These are phyloP conservation scores for Fusarium brevicatenulatum DNA, from an alignment of 2,329 filamentous ascomycete species.

Conservation along the genomic window DNA sequence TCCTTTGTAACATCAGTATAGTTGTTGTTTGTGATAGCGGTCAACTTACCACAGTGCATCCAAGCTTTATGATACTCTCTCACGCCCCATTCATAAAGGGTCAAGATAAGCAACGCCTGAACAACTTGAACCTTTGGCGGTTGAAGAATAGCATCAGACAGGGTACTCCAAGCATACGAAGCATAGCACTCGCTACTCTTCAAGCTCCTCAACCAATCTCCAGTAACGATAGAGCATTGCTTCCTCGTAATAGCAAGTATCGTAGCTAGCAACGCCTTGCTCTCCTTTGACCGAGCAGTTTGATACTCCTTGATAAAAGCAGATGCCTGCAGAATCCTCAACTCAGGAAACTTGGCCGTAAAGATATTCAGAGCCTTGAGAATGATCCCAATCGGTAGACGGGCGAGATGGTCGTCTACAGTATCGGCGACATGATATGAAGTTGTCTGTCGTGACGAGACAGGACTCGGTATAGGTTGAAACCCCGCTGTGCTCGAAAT, in stretches of 20 bases:
- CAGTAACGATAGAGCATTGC: conserved; percentile 23
- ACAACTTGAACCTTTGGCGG: conserved; percentile 46
- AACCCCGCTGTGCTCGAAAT: background rate
- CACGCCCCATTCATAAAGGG: conserved; percentile 55
- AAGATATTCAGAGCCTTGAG: conserved; percentile 50
- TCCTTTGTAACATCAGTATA: conserved; percentile 1
- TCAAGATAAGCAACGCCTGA: conserved; percentile 53
- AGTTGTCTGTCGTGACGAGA: background rate
- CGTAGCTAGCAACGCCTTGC: conserved; percentile 37
- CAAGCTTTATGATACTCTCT: conserved; percentile 56
- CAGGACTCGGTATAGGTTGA: conserved; percentile 4
- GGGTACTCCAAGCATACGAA: conserved; percentile 17
- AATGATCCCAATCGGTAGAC: conserved; percentile 40
- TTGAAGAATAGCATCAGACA: conserved; percentile 29
- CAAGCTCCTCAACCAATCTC: conserved; percentile 9
- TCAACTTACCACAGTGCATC: conserved; percentile 49
- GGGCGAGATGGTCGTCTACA: conserved; percentile 42
- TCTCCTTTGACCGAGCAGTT: conserved; percentile 34
- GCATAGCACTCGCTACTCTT: conserved; percentile 27
- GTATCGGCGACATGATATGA: background rate
- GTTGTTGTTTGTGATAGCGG: too few relatives aligned
- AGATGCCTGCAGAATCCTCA: conserved; percentile 49
- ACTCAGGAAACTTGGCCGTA: conserved; percentile 49
- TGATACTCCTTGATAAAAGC: conserved; percentile 45
- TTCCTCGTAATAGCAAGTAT: conserved; percentile 33